Evolutionary conservation across 2,329 filamentous ascomycete genomes (phyloP), one percentile per base, ranked within the genome.

Genomic region (Xylariaceae sp.): DNA sequence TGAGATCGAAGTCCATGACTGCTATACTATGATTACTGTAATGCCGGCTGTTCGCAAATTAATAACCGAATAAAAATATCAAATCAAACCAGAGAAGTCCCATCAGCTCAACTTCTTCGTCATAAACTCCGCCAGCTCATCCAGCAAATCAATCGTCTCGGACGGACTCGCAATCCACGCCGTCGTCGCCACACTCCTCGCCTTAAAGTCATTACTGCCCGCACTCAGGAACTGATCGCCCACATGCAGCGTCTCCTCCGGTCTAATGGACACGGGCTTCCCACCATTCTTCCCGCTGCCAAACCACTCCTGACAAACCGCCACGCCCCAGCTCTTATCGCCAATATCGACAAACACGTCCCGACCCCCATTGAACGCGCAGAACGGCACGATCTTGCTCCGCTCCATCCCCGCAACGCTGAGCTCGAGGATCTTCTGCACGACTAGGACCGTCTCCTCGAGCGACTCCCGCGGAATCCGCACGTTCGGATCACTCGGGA

Each of bases 311-410:
- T 99, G 94, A 72, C 92, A 97, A 3, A 92, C 91, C 39, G 89
- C 82, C 2, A 99, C 94, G 64, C 94, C 94, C 89, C 92, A 96
- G 56, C 88, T 92, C 77, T 99, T 99, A 77, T 99, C 94, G 58
- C 94, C 94, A 70, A 99, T 97, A 73, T 99, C 94, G 56, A 99
- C 92, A 75, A 99, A 99, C 48, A 97, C 92, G 73, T 99, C 94
- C 63, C 94, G 93, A 9, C 94, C 94, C 56, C 93, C 94, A 73
- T 99, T 99, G 79, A 99, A 99, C 18, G 94, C 94, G 72, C 94
- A 99, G 71, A 97, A 99, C 0, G 94, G 94, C 37, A 99, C 77
- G 23, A 61, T 68, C 18, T 65, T 63, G 63, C 67, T 63, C 61
- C 63, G 66, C 57, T 67, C 65, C 67, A 59, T 47, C 55, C 66